Evolutionary conservation across 139 green algal species (phyloP).

Genomic region (Yamagishiella unicocca): DNA sequence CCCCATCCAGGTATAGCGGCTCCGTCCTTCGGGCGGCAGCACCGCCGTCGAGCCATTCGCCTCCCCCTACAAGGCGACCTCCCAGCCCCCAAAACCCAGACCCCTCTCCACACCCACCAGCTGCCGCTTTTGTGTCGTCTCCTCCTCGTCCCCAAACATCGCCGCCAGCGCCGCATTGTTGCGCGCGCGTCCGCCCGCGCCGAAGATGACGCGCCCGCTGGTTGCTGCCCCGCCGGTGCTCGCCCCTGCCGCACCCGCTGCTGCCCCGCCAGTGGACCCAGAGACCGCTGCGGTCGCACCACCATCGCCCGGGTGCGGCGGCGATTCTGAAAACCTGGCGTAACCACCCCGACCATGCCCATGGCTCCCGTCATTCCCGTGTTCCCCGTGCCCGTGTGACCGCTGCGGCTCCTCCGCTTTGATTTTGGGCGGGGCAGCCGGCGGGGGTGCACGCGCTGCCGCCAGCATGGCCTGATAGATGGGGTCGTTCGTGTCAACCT

Average conservation of each 20-base stretch:
- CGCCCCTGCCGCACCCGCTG: too few relatives aligned
- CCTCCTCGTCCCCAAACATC: slow-evolving; percentile 84
- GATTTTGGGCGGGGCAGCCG: background rate
- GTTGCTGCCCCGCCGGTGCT: background rate
- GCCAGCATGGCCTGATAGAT: slow-evolving; percentile 65
- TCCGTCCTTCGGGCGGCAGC: too few relatives aligned
- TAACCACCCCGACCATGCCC: background rate
- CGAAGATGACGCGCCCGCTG: background rate
- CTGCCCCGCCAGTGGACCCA: background rate
- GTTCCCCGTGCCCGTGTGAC: background rate
- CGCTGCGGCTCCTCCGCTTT: slow-evolving; percentile 22
- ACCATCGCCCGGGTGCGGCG: background rate
- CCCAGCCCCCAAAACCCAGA: too few relatives aligned
- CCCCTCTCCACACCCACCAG: slow-evolving; percentile 58
- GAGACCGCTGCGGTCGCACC: too few relatives aligned
- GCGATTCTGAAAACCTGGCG: background rate
- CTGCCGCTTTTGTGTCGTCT: slow-evolving; percentile 71
- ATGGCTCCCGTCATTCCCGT: background rate
- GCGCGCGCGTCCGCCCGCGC: background rate
- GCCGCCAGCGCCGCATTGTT: slow-evolving; percentile 33
- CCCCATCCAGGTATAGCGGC: too few relatives aligned
- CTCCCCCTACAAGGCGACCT: too few relatives aligned
- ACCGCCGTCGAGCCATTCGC: too few relatives aligned
- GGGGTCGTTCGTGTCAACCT: slow-evolving; percentile 68
- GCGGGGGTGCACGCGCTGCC: slow-evolving; percentile 14